A percentile compares a stretch with the other conserved stretches of the same genome.
Conservation (phyloP, 1,284 basidiomycete species). For the Peniophora sp. region DNA sequence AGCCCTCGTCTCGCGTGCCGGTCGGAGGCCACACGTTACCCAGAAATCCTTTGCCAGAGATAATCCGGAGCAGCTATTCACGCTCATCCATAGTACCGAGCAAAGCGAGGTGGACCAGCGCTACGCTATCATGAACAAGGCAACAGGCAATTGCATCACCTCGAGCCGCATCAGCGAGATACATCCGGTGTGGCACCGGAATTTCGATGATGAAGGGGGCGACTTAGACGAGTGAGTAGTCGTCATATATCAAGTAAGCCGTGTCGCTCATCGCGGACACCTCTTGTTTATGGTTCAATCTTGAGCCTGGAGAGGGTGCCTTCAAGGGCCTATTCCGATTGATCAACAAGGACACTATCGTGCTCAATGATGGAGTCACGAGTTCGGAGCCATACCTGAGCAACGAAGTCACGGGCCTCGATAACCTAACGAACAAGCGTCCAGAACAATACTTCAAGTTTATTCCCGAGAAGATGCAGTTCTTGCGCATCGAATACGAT, state of each 20-base stretch:
- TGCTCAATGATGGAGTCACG: too few relatives aligned
- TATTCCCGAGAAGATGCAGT: conserved; percentile 3
- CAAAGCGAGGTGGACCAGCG: not conserved
- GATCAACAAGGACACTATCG: not conserved
- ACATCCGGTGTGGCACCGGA: conserved; percentile 4
- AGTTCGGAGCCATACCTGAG: too few relatives aligned
- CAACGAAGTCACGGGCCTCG: not conserved
- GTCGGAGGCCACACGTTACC: conserved; percentile 1
- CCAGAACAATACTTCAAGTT: conserved; percentile 7
- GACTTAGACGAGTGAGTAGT: conserved; percentile 7
- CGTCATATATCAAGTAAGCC: not conserved
- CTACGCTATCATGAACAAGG: conserved; percentile 6
- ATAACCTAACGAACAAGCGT: not conserved
- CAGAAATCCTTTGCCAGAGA: not conserved
- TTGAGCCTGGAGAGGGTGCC: conserved; percentile 1
- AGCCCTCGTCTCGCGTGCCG: conserved; percentile 7
- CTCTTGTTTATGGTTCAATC: conserved; percentile 4
- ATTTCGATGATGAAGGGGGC: conserved; percentile 2
- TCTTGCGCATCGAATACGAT: conserved; percentile 5
- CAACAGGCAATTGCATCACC: conserved; percentile 5
- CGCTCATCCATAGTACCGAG: conserved; percentile 8
- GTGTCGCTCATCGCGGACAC: not conserved
- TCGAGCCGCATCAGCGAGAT: not conserved
- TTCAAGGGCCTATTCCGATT: not conserved
- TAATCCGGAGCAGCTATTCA: conserved; percentile 7